A percentile compares a stretch with the other conserved stretches of the same genome.
Conservation (phyloP, 768 basidiomycete species). For the Mycena crocata region DNA sequence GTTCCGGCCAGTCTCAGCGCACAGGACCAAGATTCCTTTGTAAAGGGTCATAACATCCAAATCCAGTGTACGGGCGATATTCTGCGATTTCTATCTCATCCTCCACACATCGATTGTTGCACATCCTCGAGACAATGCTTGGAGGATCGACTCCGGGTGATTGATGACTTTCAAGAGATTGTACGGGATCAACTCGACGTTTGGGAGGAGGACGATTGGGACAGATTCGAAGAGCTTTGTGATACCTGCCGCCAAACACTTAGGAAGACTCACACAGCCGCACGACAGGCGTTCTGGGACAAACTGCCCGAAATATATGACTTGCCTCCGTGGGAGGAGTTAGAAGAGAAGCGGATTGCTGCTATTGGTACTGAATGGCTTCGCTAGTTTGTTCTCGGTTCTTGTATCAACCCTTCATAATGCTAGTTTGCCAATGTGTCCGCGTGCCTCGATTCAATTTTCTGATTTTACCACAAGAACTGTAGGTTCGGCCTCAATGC, state of each 20-base stretch:
- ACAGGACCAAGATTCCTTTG: slow-evolving; percentile 11
- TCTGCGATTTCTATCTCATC: not conserved
- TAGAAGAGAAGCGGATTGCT: not conserved
- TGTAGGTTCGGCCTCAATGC: too few species aligned
- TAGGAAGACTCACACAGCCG: not conserved
- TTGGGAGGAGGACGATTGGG: slow-evolving; percentile 13
- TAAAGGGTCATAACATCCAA: not conserved
- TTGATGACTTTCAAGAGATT: not conserved
- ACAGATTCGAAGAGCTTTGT: not conserved
- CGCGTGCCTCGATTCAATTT: too few species aligned
- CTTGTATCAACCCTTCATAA: too few species aligned
- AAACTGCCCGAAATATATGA: slow-evolving; percentile 15
- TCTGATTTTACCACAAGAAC: too few species aligned
- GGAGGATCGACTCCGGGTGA: not conserved
- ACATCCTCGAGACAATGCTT: not conserved
- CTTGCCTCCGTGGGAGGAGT: slow-evolving; percentile 6
- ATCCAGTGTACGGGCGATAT: not conserved
- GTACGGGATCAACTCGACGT: not conserved
- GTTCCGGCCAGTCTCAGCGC: not conserved
- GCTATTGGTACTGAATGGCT: not conserved
- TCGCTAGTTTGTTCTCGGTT: too few species aligned
- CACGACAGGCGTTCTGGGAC: slow-evolving; percentile 9
- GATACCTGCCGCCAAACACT: not conserved
- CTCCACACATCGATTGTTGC: not conserved
- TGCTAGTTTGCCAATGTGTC: too few species aligned